Evolutionary conservation across 1,139 yeast species (phyloP), one percentile per base, ranked within the genome.

Genomic region (Kazachstania sp.): DNA sequence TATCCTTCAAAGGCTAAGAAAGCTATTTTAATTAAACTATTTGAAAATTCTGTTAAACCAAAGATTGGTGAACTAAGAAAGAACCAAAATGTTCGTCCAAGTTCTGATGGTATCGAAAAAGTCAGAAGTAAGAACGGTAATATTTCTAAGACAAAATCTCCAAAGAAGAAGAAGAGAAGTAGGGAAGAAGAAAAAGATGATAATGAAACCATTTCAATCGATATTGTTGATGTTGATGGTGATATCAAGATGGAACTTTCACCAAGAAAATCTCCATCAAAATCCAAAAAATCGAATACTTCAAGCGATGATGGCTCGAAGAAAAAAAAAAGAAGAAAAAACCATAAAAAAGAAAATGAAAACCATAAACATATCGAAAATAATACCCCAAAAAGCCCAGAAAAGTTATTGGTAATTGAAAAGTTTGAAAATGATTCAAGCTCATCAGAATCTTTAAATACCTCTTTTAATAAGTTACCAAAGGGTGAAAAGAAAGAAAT

Each of bases 1-100:
- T 79, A 71, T 56, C 74, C 83, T 0, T 71, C 83, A 7, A 72
- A 75, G 45, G 80, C 85, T 11, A 82, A 78, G 57, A 86, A 86
- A 63, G 64, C 76, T 3, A 78, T 74, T 6, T 69, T 83, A 49
- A 64, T 85, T 13, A 69, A 67, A 15, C 59, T 81, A 8, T 84
- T 81, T 62, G 66, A 72, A 20, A 58, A 66, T 2, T 61, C 78
- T 13, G 69, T 85, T 19, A 52, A 52, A 28, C 57, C 58, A 3
- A 49, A 50, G 37, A 45, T 58, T 16, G 54, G 54, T 19, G 49
- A 51, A 34, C 37, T 56, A 47, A 52, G 60, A 41, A 48, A 47
- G 38, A 46, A 36, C 35, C 32, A 41, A 39, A 50, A 54, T 29
- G 47, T 49, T 11, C 31, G 47, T 39, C 55, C 57, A 18, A 50